Conservation (phyloP, 2,329 filamentous ascomycete genomes). For the Pseudocercospora musae region DNA sequence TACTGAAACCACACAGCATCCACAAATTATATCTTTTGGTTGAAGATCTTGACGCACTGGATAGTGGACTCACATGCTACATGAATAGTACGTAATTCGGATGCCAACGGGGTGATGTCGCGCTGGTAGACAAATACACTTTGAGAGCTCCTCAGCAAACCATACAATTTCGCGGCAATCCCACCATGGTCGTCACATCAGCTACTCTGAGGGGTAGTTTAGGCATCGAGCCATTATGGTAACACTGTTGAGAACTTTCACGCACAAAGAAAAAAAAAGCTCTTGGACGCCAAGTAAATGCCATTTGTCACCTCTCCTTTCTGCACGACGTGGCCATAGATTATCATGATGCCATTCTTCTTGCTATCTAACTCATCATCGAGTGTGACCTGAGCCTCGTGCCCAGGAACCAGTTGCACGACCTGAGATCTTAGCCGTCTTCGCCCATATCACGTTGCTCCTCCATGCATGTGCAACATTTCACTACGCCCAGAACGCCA, state of each 20-base stretch:
- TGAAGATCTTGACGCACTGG: neutral
- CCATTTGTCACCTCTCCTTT: neutral
- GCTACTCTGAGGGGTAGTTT: neutral
- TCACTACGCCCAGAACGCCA: slow-evolving; percentile 27
- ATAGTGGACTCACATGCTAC: neutral
- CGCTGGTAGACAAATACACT: neutral
- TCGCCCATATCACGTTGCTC: neutral
- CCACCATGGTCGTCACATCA: neutral
- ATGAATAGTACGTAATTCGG: too few relatives aligned
- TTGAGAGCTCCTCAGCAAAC: neutral
- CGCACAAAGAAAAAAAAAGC: neutral
- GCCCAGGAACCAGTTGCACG: neutral
- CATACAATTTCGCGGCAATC: neutral
- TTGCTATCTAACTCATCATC: neutral
- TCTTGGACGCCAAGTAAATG: neutral
- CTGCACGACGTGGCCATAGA: neutral
- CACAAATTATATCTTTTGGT: too few relatives aligned
- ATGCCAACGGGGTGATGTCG: neutral
- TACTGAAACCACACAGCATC: neutral
- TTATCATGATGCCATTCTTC: neutral
- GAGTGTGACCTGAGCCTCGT: neutral
- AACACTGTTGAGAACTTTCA: neutral
- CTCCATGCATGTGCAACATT: slow-evolving; percentile 3
- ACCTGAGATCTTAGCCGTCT: neutral
- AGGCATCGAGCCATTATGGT: neutral